phyloP scores from a whole-genome alignment of 495 filamentous ascomycete genomes.

The Lophiotrema nucula region DNA sequence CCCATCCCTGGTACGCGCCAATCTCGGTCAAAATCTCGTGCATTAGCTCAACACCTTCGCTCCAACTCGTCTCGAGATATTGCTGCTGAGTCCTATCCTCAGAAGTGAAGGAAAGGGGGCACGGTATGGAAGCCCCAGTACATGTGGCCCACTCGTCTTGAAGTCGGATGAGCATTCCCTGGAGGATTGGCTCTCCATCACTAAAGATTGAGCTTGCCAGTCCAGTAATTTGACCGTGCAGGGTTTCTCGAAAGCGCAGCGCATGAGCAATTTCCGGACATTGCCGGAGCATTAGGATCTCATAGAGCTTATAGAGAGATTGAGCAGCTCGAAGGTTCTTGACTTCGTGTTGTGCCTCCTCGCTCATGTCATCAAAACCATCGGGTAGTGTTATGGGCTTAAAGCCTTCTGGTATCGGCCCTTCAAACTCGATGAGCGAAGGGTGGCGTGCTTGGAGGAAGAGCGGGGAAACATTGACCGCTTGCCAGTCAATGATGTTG shows the following conservation, averaged over 20 bases:
- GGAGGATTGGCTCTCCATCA: constrained; percentile 4
- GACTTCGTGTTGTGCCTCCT: constrained; percentile 1
- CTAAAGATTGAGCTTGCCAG: constrained; percentile 8
- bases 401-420: constrained; percentile 12
- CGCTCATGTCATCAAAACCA: background rate
- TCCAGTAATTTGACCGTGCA: constrained; percentile 7
- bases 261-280: constrained; percentile 2
- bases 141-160: constrained; percentile 12
- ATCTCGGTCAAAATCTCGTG: constrained; percentile 4
- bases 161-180: constrained; percentile 4
- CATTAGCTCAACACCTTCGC: constrained; percentile 13
- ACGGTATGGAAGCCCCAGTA: constrained; percentile 4
- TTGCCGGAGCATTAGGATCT: constrained; percentile 5
- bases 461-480: constrained; percentile 22
- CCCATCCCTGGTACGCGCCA: constrained; percentile 13
- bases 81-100: constrained; percentile 3
- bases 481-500: constrained; percentile 25
- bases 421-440: constrained; percentile 16
- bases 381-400: constrained; percentile 4
- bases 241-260: constrained; percentile 10
- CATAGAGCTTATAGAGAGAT: constrained; percentile 5
- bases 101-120: constrained; percentile 13
- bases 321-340: constrained; percentile 8
- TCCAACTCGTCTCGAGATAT: constrained; percentile 4
- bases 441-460: constrained; percentile 26